phyloP scores from a whole-genome alignment of 805 yeast genomes.

The Kazachstania africana region DNA sequence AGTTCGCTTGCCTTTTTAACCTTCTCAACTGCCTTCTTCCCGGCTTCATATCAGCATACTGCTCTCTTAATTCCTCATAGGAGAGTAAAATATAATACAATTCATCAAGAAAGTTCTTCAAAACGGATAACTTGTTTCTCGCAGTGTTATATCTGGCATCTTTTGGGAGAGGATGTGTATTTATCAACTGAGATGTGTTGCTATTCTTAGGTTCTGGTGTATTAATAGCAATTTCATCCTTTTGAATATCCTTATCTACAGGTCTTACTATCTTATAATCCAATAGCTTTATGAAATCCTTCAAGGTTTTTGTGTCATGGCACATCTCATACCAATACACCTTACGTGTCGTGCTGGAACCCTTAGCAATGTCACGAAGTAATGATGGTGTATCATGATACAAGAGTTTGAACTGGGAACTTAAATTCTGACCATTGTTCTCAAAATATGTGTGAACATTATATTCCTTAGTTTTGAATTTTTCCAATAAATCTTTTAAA shows the following conservation, averaged over 20 bases:
- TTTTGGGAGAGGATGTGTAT: slow-evolving; percentile 12
- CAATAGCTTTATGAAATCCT: slow-evolving; percentile 14
- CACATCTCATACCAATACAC: slow-evolving; percentile 25
- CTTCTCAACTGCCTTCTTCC: slow-evolving; percentile 5
- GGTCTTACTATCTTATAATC: slow-evolving; percentile 3
- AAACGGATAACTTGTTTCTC: slow-evolving; percentile 9
- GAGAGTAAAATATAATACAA: slow-evolving; percentile 37
- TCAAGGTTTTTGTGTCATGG: slow-evolving; percentile 13
- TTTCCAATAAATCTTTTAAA: slow-evolving; percentile 10
- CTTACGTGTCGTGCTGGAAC: slow-evolving; percentile 3
- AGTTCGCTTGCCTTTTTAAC: too few species aligned
- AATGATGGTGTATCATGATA: slow-evolving; percentile 19
- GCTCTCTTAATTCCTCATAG: slow-evolving; percentile 39
- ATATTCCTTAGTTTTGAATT: slow-evolving; percentile 15
- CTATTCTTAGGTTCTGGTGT: not conserved
- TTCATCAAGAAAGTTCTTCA: slow-evolving; percentile 13
- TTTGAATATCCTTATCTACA: not conserved
- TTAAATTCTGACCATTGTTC: slow-evolving; percentile 13
- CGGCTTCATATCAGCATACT: slow-evolving; percentile 4
- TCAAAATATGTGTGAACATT: slow-evolving; percentile 15
- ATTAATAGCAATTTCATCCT: not conserved
- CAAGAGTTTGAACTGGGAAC: slow-evolving; percentile 16
- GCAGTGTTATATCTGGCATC: slow-evolving; percentile 15
- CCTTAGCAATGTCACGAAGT: slow-evolving; percentile 11
- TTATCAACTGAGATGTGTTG: too few species aligned